Percentiles rank a stretch among this genome's conserved stretches.
These are phyloP conservation scores for Acer campestre DNA, from an alignment of 345 rosid species.

Conservation along the genomic window DNA sequence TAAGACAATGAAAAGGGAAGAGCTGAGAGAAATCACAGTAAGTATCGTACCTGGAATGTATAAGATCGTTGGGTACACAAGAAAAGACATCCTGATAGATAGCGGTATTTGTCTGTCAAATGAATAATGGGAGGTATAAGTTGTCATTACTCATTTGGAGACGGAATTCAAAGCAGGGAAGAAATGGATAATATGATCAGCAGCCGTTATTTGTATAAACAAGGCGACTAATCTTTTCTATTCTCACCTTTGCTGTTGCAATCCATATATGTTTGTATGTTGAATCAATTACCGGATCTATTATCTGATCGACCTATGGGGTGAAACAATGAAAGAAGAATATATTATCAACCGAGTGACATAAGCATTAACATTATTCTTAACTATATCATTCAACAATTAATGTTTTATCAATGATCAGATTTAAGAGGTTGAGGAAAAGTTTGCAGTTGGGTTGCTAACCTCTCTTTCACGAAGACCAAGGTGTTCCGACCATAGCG, in stretches of 20 bases:
- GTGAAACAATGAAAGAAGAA: slow-evolving; percentile 19
- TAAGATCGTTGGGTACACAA: slow-evolving; percentile 89
- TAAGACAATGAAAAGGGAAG: background rate
- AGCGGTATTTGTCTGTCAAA: slow-evolving; percentile 73
- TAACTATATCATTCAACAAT: background rate
- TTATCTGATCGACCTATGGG: slow-evolving; percentile 60
- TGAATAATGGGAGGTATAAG: slow-evolving; percentile 13
- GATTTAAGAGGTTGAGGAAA: background rate
- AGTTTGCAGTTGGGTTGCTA: slow-evolving; percentile 20
- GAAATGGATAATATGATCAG: background rate
- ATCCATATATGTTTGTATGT: slow-evolving; percentile 85
- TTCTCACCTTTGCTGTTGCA: slow-evolving; percentile 84
- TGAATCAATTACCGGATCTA: slow-evolving; percentile 85
- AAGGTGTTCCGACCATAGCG: slow-evolving; percentile 97
- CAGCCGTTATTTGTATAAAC: background rate
- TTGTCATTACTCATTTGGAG: slow-evolving; percentile 11
- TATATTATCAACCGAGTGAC: slow-evolving; percentile 19
- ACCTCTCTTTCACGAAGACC: slow-evolving; percentile 84
- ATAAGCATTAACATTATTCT: background rate
- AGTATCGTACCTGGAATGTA: slow-evolving; percentile 67
- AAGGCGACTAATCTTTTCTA: background rate
- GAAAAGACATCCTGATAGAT: slow-evolving; percentile 92
- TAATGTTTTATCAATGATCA: background rate
- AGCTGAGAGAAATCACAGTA: background rate
- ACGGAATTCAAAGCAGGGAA: background rate